A percentile compares a stretch with the other conserved stretches of the same genome.
Conservation (phyloP, 345 rosid genomes). For the Carallia pectinifolia region DNA sequence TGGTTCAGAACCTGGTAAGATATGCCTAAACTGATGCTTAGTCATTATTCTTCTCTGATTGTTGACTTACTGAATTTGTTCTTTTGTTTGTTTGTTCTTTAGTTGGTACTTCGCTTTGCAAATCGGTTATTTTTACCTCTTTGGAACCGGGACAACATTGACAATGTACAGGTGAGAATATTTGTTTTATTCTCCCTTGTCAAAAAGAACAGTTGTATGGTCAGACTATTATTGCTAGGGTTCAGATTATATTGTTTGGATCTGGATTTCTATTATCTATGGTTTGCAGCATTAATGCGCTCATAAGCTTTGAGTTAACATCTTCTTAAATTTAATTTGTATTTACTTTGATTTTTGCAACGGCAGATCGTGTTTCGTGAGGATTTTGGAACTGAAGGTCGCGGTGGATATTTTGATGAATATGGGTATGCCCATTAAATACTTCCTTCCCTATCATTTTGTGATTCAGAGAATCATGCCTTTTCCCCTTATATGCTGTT, state of each 20-base stretch:
- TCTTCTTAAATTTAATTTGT: background rate
- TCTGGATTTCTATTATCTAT: too few species aligned
- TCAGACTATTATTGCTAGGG: too few species aligned
- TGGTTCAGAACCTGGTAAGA: constrained; percentile 94
- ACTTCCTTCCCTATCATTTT: background rate
- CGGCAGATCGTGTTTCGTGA: constrained; percentile 91
- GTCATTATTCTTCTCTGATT: constrained; percentile 14
- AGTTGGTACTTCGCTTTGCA: constrained; percentile 99
- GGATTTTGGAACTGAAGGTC: constrained; percentile 97
- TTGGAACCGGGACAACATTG: constrained; percentile 98
- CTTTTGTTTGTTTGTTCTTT: constrained; percentile 26
- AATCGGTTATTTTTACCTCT: constrained; percentile 94
- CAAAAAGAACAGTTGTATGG: too few species aligned
- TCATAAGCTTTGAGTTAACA: too few species aligned
- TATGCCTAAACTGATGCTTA: constrained; percentile 9
- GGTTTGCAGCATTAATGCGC: too few species aligned
- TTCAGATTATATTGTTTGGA: too few species aligned
- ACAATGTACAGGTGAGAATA: constrained; percentile 80
- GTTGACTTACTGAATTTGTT: constrained; percentile 13
- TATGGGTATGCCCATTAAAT: constrained; percentile 62
- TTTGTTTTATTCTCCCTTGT: background rate
- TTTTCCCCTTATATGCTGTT: background rate
- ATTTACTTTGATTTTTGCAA: constrained; percentile 14
- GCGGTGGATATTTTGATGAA: constrained; percentile 98
- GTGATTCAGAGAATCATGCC: background rate